Evolutionary conservation across 2,329 filamentous ascomycete species (phyloP), one percentile per base, ranked within the genome.

Genomic region (Akanthomyces lecanii): DNA sequence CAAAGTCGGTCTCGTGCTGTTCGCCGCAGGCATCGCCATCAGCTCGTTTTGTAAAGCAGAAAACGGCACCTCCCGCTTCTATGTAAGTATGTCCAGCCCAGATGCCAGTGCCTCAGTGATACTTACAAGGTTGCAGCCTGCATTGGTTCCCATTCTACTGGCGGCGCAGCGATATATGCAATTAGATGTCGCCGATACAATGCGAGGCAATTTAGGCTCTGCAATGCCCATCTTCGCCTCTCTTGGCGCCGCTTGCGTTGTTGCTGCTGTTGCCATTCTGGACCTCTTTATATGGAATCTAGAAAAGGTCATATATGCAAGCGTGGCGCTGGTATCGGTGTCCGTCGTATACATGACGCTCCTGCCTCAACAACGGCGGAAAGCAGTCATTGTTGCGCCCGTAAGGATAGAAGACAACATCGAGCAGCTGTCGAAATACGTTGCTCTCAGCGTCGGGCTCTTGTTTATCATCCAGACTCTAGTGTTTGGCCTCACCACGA

Each of bases 261-360:
- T 61, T 0, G 67, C 68, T 1, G 23, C 55, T 1, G 42, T 67
- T 2, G 52, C 65, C 0, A 56, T 60, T 0, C 38, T 68, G 1
- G 63, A 70, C 4, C 61, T 78, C 18, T 69, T 71, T 0, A 70
- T 71, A 23, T 74, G 72, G 62, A 66, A 72, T 42, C 21, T 71
- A 4, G 25, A 63, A 53, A 65, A 65, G 53, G 66, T 48, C 16
- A 5, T 66, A 0, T 28, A 74, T 4, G 75, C 74, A 0, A 47
- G 65, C 1, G 63, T 76, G 38, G 70, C 75, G 1, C 65, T 73
- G 0, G 55, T 52, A 16, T 69, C 67, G 8, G 64, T 77, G 12
- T 65, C 77, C 0, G n/a, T 69, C 1, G 64, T 70, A 6, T 79
- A 75, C 52, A 61, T 67, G 11, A 62, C 68, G 7, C 63, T 77